Base-by-base conservation (phyloP, 768 basidiomycete genomes). In the Pisolithus orientalis region DNA sequence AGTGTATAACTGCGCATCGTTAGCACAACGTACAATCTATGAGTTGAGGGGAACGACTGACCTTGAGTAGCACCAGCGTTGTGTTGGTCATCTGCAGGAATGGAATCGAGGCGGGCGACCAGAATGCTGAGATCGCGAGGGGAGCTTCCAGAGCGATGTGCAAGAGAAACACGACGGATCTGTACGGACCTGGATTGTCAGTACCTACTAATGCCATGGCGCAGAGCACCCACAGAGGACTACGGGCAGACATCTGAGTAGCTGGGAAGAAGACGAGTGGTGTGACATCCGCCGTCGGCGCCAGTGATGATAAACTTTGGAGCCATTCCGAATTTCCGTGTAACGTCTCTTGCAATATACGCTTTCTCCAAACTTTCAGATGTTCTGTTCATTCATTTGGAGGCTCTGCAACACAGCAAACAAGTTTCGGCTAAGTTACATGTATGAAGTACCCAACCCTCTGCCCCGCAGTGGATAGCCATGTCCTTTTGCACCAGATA, bases 61-160 rank as follows among this genome's bases (percentile, higher is more conserved):
- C 90, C 76, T 91, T 91, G 45, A 90, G 68, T 7, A 92, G 56
- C 2, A 90, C 80, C 7, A 91, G 47, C 0, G 88, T 80, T 5
- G 90, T 92, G 72, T 93, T 93, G 59, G 84, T 91, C 58, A 90
- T 75, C 64, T 90, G 80, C 51, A 91, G 58, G 65, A 93, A 90
- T 0, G 90, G 90, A 17, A 92, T 65, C 14, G 66, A 72, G 16
- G 67, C 59, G 1, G 87, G 83, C 0, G 81, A 75, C 71, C 80
- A 80, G 16, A 91, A 68, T 6, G 89, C 87, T 65, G 91, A 89
- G 31, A 93, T 67, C 3, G 83, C 88, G 21, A 93, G 64, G 0
- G 90, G 90, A 5, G 80, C 76, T 64, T 93, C 90, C 51, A 91
- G 72, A 5, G 84, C 87, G 59, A 90, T 79, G 60, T 93, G 90